Conservation (phyloP, 2,329 filamentous ascomycete species). For the Anthostomella pinea region DNA sequence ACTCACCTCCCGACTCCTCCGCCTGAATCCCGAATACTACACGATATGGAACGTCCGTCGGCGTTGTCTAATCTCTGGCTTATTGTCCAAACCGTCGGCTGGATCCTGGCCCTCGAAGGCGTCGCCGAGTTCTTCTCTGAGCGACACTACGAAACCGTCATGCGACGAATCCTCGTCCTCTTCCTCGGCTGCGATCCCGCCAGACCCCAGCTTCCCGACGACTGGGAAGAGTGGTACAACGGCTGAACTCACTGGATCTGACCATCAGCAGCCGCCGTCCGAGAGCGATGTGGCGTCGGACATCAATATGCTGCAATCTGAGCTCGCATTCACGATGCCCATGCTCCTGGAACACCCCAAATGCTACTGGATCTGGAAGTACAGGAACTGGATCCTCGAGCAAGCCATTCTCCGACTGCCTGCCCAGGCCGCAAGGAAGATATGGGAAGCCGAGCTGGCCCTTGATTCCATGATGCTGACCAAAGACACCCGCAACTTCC, state of each 20-base stretch:
- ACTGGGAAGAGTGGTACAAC: conserved; percentile 52
- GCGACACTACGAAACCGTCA: conserved; percentile 58
- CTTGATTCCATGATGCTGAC: conserved; percentile 85
- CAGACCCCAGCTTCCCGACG: conserved; percentile 46
- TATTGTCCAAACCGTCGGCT: conserved; percentile 49
- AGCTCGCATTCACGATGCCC: conserved; percentile 79
- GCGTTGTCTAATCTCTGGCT: conserved; percentile 59
- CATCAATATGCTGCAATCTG: conserved; percentile 60
- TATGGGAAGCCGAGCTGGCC: conserved; percentile 84
- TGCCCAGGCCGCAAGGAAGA: conserved; percentile 49
- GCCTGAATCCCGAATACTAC: conserved; percentile 83
- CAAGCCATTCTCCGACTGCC: conserved; percentile 66
- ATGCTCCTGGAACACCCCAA: conserved; percentile 85
- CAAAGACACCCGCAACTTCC: conserved; percentile 87
- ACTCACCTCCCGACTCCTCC: conserved; percentile 69
- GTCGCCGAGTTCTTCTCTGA: conserved; percentile 53
- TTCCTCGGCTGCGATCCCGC: conserved; percentile 51
- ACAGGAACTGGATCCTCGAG: conserved; percentile 79
- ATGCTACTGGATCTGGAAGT: conserved; percentile 99
- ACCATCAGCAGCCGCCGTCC: conserved; percentile 15
- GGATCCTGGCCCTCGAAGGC: conserved; percentile 51
- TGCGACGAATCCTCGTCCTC: conserved; percentile 57
- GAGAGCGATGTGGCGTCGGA: conserved; percentile 19
- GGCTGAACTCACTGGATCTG: conserved; percentile 42
- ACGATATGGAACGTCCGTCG: conserved; percentile 89